Conservation (phyloP, 139 green algal genomes). For the Zygnema cylindricum region DNA sequence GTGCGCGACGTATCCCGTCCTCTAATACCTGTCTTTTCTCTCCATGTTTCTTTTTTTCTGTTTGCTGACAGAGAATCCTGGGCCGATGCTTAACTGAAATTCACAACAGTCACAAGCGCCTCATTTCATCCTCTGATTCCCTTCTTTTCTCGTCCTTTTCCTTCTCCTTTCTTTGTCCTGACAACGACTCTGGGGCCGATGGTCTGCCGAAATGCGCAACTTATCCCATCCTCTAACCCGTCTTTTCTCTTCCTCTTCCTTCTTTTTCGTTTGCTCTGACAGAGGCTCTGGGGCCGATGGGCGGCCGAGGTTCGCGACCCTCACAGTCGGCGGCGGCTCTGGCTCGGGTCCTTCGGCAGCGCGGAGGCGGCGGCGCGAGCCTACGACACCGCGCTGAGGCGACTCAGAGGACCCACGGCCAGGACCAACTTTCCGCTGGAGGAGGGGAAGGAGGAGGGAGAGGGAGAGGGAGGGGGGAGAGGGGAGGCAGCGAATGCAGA, state of each 20-base stretch:
- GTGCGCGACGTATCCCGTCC: too few relatives aligned
- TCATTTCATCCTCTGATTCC: too few relatives aligned
- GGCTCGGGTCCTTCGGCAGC: not conserved
- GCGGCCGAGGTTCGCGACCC: not conserved
- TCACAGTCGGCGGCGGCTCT: not conserved
- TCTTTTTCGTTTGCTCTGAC: not conserved
- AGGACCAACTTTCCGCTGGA: not conserved
- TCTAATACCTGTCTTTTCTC: too few relatives aligned
- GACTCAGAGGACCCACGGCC: not conserved
- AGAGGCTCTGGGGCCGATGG: not conserved
- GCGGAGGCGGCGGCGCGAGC: not conserved
- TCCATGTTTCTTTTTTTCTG: too few relatives aligned
- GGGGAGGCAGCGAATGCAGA: not conserved
- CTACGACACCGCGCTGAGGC: not conserved
- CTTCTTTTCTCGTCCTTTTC: too few relatives aligned
- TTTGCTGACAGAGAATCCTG: too few relatives aligned
- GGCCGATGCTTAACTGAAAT: too few relatives aligned
- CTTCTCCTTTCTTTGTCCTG: not conserved
- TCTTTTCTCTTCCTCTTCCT: not conserved
- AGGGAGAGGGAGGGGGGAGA: not conserved
- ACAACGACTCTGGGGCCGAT: slow-evolving; percentile 25
- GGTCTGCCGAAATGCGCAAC: slow-evolving; percentile 31
- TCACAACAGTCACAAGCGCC: too few relatives aligned
- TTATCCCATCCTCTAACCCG: not conserved
- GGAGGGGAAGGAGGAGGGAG: not conserved